Evolutionary conservation across 2,329 filamentous ascomycete species (phyloP).

Genomic region (Xylaria arbuscula): DNA sequence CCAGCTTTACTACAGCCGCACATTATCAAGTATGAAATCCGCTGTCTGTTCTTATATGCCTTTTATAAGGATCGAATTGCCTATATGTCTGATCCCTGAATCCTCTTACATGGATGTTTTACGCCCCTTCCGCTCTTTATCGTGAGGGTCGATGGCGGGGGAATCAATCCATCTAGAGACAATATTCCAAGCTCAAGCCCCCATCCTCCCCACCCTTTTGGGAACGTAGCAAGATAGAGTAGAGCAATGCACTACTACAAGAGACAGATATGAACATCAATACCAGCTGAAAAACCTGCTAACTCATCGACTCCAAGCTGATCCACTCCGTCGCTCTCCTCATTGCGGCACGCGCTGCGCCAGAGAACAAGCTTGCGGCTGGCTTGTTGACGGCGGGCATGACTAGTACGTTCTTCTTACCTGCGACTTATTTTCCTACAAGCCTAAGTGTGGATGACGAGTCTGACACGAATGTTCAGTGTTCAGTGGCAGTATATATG

Average conservation of each 20-base stretch:
- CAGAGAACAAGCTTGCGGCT: slow-evolving; percentile 67
- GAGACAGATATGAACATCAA: background rate
- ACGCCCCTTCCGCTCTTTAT: background rate
- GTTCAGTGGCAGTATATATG: slow-evolving; percentile 74
- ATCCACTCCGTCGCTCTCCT: slow-evolving; percentile 71
- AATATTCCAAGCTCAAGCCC: background rate
- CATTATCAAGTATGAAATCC: slow-evolving; percentile 69
- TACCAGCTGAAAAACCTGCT: background rate
- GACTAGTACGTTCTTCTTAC: slow-evolving; percentile 52
- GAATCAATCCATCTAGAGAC: background rate
- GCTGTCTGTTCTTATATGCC: background rate
- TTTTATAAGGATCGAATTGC: no score
- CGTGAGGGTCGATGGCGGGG: background rate
- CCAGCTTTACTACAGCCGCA: slow-evolving; percentile 72
- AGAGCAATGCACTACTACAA: background rate
- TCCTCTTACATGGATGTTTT: background rate
- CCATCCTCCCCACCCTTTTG: no score
- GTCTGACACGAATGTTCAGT: slow-evolving; percentile 47
- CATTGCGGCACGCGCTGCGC: slow-evolving; percentile 62
- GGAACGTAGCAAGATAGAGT: background rate
- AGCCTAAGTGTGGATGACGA: no score
- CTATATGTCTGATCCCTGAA: background rate
- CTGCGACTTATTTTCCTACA: background rate
- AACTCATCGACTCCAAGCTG: slow-evolving; percentile 57
- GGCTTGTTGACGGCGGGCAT: slow-evolving; percentile 72